A percentile compares a stretch with the other conserved stretches of the same genome.
Conservation (phyloP, 306 rosid species). For the Quercus agrifolia region DNA sequence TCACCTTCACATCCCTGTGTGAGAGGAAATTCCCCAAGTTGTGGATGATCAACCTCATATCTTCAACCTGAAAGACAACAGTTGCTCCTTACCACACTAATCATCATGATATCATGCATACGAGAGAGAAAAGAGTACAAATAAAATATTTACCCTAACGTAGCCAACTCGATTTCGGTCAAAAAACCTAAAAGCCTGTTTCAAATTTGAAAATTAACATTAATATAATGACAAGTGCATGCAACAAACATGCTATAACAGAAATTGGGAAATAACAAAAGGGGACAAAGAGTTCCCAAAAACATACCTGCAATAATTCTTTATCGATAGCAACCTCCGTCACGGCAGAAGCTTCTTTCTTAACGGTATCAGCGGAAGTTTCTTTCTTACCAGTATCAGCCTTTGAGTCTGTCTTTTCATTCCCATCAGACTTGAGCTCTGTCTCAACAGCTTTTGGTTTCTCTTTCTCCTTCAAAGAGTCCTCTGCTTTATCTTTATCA, state of each 20-base stretch:
- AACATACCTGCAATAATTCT: conserved; percentile 75
- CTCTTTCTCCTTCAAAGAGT: conserved; percentile 34
- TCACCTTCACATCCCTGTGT: conserved; percentile 93
- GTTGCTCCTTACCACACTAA: conserved; percentile 6
- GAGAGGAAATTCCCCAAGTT: conserved; percentile 87
- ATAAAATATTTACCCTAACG: conserved; percentile 60
- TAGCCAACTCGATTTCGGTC: conserved; percentile 80
- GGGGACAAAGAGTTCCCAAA: not conserved
- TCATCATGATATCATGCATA: not conserved
- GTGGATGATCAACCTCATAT: conserved; percentile 78
- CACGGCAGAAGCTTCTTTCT: conserved; percentile 45
- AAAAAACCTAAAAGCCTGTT: conserved; percentile 90
- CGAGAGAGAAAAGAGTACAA: not conserved
- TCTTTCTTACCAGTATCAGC: conserved; percentile 48
- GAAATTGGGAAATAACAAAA: not conserved
- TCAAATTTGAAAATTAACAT: conserved; percentile 20
- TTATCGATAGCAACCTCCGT: conserved; percentile 62
- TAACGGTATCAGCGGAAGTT: conserved; percentile 31
- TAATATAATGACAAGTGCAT: not conserved
- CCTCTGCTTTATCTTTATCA: conserved; percentile 41
- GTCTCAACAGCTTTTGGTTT: conserved; percentile 40
- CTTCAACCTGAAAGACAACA: conserved; percentile 75
- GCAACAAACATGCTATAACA: not conserved
- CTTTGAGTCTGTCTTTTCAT: conserved; percentile 46
- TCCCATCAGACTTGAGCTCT: conserved; percentile 35